Base-by-base conservation (phyloP, 495 filamentous ascomycete genomes). In the Aspergillus steynii region DNA sequence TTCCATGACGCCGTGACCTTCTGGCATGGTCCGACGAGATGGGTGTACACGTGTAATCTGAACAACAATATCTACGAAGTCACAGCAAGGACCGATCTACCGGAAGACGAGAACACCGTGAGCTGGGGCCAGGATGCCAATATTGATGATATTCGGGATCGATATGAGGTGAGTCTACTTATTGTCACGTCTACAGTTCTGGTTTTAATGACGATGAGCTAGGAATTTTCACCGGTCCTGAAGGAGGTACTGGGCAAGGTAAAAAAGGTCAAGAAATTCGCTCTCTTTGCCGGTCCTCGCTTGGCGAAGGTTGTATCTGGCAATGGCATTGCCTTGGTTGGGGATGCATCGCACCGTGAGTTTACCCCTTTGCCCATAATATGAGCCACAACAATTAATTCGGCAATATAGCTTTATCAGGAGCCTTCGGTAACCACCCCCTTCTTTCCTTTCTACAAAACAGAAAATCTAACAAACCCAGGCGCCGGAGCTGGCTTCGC, bases 401-500 rank as follows among this genome's bases (percentile, higher is more conserved):
- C 12, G 6, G 3, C 28, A 20, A 45, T 31, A 26, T 27, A 66
- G 65, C 67, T 4, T 61, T 72, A 34, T 68, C 69, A 1, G 69
- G 69, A 2, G 65, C 63, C 10, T 69, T 72, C 48, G 69, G 69
- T 59, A 56, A 54, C 10, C 37, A 42, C 12, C 37, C 37, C 26
- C 29, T 29, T 12, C 31, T 12, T 26, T 15, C 1, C 10, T 15
- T 31, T 1, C 4, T 27, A 15, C 29, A 2, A 3, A 2, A 29
- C 20, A n/a, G 5, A 9, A 28, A 8, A 20, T 15, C 61, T 56
- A 55, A 65, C 27, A 50, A 25, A 12, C 51, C 53, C 31, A 66
- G 86, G 86, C 14, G 74, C 84, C 0, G 86, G 85, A 1, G 85
- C 85, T 0, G 85, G 86, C 1, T 81, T 85, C 74, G 82, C 83